Evolutionary conservation across 2,329 filamentous ascomycete species (phyloP).

Genomic region (Aureobasidium sp.): DNA sequence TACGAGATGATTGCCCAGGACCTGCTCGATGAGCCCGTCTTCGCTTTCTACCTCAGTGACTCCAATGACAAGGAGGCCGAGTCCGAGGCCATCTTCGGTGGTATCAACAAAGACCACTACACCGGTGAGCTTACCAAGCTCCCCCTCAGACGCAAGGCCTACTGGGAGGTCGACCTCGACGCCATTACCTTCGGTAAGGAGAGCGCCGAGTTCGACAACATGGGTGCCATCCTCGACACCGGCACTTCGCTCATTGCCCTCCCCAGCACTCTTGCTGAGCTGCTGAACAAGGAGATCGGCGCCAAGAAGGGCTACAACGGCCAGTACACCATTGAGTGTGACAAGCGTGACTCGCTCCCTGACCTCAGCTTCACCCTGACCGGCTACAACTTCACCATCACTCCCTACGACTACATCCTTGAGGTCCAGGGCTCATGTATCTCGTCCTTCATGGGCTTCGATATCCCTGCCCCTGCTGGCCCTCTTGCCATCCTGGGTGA

Average conservation of each 20-base stretch:
- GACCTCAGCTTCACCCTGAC: conserved; percentile 86
- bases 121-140: conserved; percentile 86
- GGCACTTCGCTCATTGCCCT: conserved; percentile 96
- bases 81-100: conserved; percentile 86
- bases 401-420: conserved; percentile 85
- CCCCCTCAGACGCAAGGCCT: conserved; percentile 93
- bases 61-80: conserved; percentile 60
- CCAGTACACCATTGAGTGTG: conserved; percentile 90
- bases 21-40: conserved; percentile 83
- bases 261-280: conserved; percentile 81
- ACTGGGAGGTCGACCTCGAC: conserved; percentile 98
- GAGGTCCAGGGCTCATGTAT: conserved; percentile 94
- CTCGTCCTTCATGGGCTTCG: conserved; percentile 96
- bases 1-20: conserved; percentile 91
- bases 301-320: conserved; percentile 97
- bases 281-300: conserved; percentile 94
- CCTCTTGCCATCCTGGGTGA: conserved; percentile 93
- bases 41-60: conserved; percentile 90
- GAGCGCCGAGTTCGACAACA: conserved; percentile 83
- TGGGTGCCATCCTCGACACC: conserved; percentile 94
- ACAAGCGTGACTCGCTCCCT: conserved; percentile 71
- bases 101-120: conserved; percentile 72
- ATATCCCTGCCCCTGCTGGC: conserved; percentile 69
- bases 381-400: conserved; percentile 89
- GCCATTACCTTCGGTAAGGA: conserved; percentile 81